phyloP scores from a whole-genome alignment of 805 yeast genomes.

The Torulaspora franciscae region DNA sequence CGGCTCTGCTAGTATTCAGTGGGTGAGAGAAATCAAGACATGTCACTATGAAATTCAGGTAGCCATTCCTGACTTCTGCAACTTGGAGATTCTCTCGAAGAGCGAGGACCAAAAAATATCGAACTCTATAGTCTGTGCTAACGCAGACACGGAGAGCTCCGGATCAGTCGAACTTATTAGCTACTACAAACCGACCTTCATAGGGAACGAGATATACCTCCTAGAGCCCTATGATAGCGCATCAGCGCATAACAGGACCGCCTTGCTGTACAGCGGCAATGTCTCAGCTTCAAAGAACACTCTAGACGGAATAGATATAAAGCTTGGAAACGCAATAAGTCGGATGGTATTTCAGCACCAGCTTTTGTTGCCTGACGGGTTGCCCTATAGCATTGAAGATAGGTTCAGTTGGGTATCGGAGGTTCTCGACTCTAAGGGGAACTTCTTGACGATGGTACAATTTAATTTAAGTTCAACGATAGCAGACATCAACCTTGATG shows the following conservation, averaged over 20 bases:
- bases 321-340: slow-evolving; percentile 23
- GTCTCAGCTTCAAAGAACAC: neutral
- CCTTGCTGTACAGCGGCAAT: slow-evolving; percentile 12
- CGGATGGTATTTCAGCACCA: slow-evolving; percentile 19
- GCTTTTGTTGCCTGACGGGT: slow-evolving; percentile 18
- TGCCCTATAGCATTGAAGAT: slow-evolving; percentile 24
- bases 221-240: slow-evolving; percentile 13
- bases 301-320: slow-evolving; percentile 7
- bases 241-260: slow-evolving; percentile 4
- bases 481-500: slow-evolving; percentile 9
- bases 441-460: slow-evolving; percentile 20
- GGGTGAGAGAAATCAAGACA: slow-evolving; percentile 49
- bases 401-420: slow-evolving; percentile 34
- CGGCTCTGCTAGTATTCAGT: slow-evolving; percentile 29
- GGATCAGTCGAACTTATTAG: slow-evolving; percentile 17
- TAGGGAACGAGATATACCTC: slow-evolving; percentile 28
- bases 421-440: slow-evolving; percentile 27
- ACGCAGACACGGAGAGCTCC: neutral
- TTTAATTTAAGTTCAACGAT: slow-evolving; percentile 13
- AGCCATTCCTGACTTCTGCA: slow-evolving; percentile 49
- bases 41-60: slow-evolving; percentile 54
- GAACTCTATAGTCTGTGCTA: slow-evolving; percentile 17
- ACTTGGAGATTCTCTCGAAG: slow-evolving; percentile 28
- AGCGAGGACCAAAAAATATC: slow-evolving; percentile 25
- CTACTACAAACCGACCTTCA: slow-evolving; percentile 24